Evolutionary conservation across 2,329 filamentous ascomycete species (phyloP), one percentile per base, ranked within the genome.

Genomic region (Monosporascus sp.): DNA sequence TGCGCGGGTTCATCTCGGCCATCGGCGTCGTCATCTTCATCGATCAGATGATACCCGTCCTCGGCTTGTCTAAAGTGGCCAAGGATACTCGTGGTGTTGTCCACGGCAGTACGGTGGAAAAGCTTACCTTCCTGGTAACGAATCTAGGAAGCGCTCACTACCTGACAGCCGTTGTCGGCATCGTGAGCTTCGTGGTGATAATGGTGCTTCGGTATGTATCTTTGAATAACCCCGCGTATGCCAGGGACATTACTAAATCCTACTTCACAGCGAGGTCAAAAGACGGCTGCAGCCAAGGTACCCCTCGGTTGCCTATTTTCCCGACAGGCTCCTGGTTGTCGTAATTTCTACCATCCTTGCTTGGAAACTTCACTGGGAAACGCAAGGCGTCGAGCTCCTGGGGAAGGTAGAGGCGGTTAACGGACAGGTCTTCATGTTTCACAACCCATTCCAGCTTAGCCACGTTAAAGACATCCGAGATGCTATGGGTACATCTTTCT

Each of bases 11-110:
- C 73, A 97, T 99, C 72, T 96, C 90, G 53, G 94, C 94, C 49
- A 95, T 99, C 67, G 94, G 94, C 48, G 89, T 97, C 52, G 92
- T 97, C 59, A 97, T 99, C 67, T 85, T 95, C 40, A 90, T 97
- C 37, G 94, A 97, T 69, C 94, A 99, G 72, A 75, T 96, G 45
- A 89, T 97, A 51, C 92, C 93, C 0, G 91, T 97, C 70, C 80
- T 96, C 63, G 94, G 94, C 1, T 78, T 99, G 22, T 79, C 78
- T 38, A 74, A 78, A 1, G 71, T 84, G 18, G 89, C 91, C 0
- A 84, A 82, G 50, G 72, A 86, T 17, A 67, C 70, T 2, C 74
- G 76, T 2, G 79, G 81, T n/a, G 82, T 91, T 2, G 82, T 82
- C 44, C 93, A 97, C 65, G 91, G 89, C 17, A 97, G 89, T 68